Evolutionary conservation across 495 filamentous ascomycete genomes (phyloP).

Genomic region (Hypoxylon fragiforme): DNA sequence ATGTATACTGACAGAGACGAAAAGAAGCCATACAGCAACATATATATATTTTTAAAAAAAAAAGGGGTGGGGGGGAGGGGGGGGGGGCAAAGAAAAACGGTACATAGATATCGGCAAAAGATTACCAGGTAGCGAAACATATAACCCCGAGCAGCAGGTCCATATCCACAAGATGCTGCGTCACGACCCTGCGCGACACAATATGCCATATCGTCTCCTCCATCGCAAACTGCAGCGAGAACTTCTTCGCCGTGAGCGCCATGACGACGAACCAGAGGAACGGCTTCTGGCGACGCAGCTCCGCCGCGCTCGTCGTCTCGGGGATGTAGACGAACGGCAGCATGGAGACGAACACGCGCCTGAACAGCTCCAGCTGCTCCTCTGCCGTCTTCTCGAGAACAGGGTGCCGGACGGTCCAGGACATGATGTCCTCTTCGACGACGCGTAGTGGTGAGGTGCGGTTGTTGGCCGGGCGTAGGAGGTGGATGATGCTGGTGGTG

Average conservation of each 20-base stretch:
- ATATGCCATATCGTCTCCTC: slow-evolving; percentile 24
- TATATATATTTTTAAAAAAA: no score
- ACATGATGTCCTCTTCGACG: slow-evolving; percentile 13
- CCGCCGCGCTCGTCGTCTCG: slow-evolving; percentile 23
- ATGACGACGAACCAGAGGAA: slow-evolving; percentile 38
- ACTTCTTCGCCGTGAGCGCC: slow-evolving; percentile 16
- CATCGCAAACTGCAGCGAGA: slow-evolving; percentile 21
- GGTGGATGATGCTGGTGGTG: slow-evolving; percentile 16
- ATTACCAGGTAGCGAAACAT: slow-evolving; percentile 25
- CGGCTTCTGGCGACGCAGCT: slow-evolving; percentile 29
- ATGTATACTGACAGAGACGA: no score
- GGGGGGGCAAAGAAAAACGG: slow-evolving; percentile 1
- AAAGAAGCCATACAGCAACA: no score
- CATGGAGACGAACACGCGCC: slow-evolving; percentile 24
- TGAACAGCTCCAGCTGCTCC: slow-evolving; percentile 31
- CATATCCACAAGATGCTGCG: slow-evolving; percentile 21
- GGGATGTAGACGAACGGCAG: slow-evolving; percentile 33
- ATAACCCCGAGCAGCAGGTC: slow-evolving; percentile 29
- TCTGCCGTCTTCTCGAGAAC: slow-evolving; percentile 13
- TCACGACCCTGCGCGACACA: slow-evolving; percentile 24
- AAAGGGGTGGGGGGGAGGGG: not conserved
- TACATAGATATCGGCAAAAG: no score
- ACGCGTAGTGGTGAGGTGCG: slow-evolving; percentile 2
- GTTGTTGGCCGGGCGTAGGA: slow-evolving; percentile 13
- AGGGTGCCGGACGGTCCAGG: no score